Percentiles rank a stretch among this genome's conserved stretches.
phyloP scores from a whole-genome alignment of 1,284 basidiomycete species.

The Tilletia walkeri region DNA sequence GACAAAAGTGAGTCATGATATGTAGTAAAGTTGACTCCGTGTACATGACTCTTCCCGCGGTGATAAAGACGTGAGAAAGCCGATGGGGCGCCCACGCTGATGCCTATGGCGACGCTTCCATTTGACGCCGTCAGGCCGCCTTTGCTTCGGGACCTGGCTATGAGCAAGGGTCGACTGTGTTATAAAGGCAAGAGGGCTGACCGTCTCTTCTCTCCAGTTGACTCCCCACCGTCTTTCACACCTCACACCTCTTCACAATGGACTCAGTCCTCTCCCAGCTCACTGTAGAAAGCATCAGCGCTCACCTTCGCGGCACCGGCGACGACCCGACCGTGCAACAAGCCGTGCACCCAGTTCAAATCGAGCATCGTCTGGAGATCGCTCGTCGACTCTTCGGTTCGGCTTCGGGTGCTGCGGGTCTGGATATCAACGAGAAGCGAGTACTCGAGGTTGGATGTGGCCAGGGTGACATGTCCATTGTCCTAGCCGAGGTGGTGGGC shows the following conservation, averaged over 20 bases:
- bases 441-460: slow-evolving; percentile 60
- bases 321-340: background rate
- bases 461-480: slow-evolving; percentile 59
- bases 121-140: too few relatives aligned
- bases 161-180: too few relatives aligned
- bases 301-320: background rate
- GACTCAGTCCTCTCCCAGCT: background rate
- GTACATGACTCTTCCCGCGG: too few relatives aligned
- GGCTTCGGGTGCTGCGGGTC: background rate
- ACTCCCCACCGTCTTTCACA: too few relatives aligned
- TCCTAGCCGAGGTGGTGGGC: slow-evolving; percentile 58
- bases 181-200: too few relatives aligned
- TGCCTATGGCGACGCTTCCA: too few relatives aligned
- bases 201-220: too few relatives aligned
- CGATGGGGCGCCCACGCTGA: too few relatives aligned
- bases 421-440: slow-evolving; percentile 36
- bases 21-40: too few relatives aligned
- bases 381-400: slow-evolving; percentile 55
- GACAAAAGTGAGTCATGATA: too few relatives aligned
- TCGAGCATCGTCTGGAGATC: slow-evolving; percentile 57
- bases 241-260: background rate
- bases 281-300: background rate
- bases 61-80: too few relatives aligned
- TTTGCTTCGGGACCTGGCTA: too few relatives aligned
- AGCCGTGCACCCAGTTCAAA: slow-evolving; percentile 35